A percentile compares a stretch with the other conserved stretches of the same genome.
These are phyloP conservation scores for Candida endomychidarum DNA, from an alignment of 805 yeast species.

Conservation along the genomic window DNA sequence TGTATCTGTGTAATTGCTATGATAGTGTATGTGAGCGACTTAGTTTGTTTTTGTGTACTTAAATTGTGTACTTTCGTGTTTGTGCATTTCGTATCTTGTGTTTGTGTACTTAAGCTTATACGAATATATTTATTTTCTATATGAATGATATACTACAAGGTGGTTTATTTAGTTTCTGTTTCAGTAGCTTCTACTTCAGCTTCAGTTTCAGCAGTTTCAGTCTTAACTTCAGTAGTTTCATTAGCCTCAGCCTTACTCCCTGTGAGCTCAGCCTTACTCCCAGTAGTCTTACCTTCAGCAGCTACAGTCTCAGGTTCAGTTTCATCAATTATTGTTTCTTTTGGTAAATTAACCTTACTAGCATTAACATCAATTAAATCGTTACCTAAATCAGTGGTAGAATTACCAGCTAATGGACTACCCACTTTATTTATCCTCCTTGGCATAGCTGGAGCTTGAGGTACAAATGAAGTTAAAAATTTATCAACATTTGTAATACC, in stretches of 20 bases:
- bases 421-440: constrained; percentile 11
- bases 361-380: constrained; percentile 29
- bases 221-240: no score
- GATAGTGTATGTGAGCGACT: no score
- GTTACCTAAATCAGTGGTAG: constrained; percentile 18
- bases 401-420: constrained; percentile 10
- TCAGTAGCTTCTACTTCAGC: constrained; percentile 2
- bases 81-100: no score
- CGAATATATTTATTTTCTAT: neutral
- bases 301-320: constrained; percentile 6
- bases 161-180: neutral
- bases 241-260: constrained; percentile 5
- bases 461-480: constrained; percentile 39
- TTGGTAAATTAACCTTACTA: constrained; percentile 32
- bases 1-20: no score
- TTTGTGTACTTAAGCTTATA: no score
- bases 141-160: constrained; percentile 1
- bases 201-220: neutral
- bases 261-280: neutral
- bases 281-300: constrained; percentile 5
- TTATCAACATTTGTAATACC: constrained; percentile 36
- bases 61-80: neutral
- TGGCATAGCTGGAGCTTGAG: constrained; percentile 21
- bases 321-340: constrained; percentile 45
- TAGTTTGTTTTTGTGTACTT: no score